phyloP scores from a whole-genome alignment of 208 protist species.

The Trypanosoma theileri region DNA sequence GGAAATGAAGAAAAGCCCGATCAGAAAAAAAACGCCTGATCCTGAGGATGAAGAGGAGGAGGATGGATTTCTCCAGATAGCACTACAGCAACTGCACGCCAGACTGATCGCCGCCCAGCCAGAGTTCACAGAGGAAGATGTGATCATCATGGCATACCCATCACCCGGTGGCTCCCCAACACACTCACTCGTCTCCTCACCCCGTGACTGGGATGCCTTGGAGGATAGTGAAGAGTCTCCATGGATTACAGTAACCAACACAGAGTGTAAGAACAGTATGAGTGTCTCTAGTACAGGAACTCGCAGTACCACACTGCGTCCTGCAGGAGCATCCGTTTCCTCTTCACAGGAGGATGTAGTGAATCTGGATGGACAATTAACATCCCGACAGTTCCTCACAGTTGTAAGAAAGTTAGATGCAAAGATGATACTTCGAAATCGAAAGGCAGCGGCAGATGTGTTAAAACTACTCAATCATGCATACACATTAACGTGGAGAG shows the following conservation, averaged over 20 bases:
- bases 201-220: conserved; percentile 1
- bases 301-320: conserved; percentile 1
- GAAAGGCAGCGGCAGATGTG: conserved; percentile 53
- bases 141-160: conserved; percentile 61
- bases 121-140: conserved; percentile 78
- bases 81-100: conserved; percentile 57
- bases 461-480: conserved; percentile 69
- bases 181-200: conserved; percentile 30
- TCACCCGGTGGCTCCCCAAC: conserved; percentile 25
- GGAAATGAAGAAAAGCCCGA: background rate
- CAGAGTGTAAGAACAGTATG: background rate
- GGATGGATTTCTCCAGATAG: conserved; percentile 29
- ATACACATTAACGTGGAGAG: conserved; percentile 71
- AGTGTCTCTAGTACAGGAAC: background rate
- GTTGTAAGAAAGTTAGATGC: conserved; percentile 75
- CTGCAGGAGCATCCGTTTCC: conserved; percentile 8
- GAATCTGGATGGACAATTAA: conserved; percentile 58
- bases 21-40: background rate
- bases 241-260: background rate
- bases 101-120: conserved; percentile 71
- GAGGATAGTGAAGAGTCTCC: background rate
- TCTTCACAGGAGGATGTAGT: conserved; percentile 2
- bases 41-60: conserved; percentile 38
- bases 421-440: conserved; percentile 51
- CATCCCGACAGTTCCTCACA: conserved; percentile 50